Percentiles rank a stretch among this genome's conserved stretches.
Evolutionary conservation across 495 filamentous ascomycete species (phyloP).

Genomic region (Penicillium daleae): DNA sequence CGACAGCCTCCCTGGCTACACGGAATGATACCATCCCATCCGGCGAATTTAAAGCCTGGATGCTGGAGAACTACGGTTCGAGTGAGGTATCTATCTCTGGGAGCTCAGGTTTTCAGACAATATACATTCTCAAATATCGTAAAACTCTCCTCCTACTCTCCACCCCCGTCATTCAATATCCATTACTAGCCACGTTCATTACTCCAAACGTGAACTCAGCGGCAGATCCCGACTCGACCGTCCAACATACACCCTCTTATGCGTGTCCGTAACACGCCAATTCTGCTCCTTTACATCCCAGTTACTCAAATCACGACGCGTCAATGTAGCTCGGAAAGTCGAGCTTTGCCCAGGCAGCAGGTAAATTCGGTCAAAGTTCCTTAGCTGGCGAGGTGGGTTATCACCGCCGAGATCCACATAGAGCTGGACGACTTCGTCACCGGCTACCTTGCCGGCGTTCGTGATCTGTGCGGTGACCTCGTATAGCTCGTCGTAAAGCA

Average conservation of each 20-base stretch:
- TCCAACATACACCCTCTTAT: slow-evolving; percentile 5
- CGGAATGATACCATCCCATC: no score
- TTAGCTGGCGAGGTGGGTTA: slow-evolving; percentile 48
- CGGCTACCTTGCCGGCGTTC: slow-evolving; percentile 53
- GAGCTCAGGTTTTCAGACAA: neutral
- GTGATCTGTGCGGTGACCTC: slow-evolving; percentile 48
- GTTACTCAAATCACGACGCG: slow-evolving; percentile 71
- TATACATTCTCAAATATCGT: neutral
- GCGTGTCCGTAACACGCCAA: slow-evolving; percentile 49
- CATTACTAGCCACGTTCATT: neutral
- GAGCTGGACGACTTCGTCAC: slow-evolving; percentile 60
- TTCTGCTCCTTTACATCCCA: slow-evolving; percentile 72
- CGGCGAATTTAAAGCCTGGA: no score
- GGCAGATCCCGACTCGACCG: slow-evolving; percentile 3
- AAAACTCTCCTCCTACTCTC: neutral
- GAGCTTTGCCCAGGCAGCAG: slow-evolving; percentile 54
- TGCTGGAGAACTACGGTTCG: no score
- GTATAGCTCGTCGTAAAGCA: slow-evolving; percentile 10
- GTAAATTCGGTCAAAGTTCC: slow-evolving; percentile 72
- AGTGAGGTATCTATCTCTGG: neutral
- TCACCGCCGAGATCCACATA: slow-evolving; percentile 38
- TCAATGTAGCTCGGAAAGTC: slow-evolving; percentile 62
- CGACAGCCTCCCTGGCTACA: no score
- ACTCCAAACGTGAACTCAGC: neutral
- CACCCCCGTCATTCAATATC: neutral